Base-by-base conservation (phyloP, 352 stramenopile genomes). In the Pythium phragmiticola region DNA sequence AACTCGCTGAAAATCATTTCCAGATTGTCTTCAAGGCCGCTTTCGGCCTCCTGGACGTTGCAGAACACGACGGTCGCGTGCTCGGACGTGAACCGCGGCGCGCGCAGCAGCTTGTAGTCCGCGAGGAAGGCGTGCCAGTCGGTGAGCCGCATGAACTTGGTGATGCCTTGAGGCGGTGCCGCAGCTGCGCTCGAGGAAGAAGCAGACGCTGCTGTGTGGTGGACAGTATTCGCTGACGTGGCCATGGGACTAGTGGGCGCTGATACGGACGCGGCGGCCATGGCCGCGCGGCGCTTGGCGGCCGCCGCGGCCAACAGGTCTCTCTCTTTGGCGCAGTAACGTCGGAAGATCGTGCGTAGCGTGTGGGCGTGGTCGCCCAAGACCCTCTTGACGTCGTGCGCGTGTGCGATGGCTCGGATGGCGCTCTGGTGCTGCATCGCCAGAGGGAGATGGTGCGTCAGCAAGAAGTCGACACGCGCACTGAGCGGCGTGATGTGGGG, bases 1-100 rank as follows among this genome's bases (percentile, higher is more conserved):
- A 90, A 92, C 51, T 87, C 83, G 45, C 72, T 76, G 72, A 81
- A 92, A 45, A 89, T 84, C 74, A 92, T 82, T 52, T 89, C 80
- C 12, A 90, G 64, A 30, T 75, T 60, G n/a, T 82, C 73, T 23
- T 80, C 70, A 19, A 53, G 63, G 13, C 70, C 69, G 17, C 60
- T 62, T 45, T 75, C 70, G 7, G 73, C 70, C 12, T 90, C 79
- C 63, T 88, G 79, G 0, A 87, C 83, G 47, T 87, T 82, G 52
- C 79, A 79, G 48, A 90, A 92, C 19, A 90, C 74, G 7, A 58
- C 65, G 19, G 76, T 72, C 2, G 78, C 81, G 42, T 80, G 73
- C 39, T 88, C 81, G 49, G 76, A 62, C 8, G 79, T 79, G 62
- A 92, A 90, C 17, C 80, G 74, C 52, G 74, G 74, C 52, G 74